A percentile compares a stretch with the other conserved stretches of the same genome.
Conservation (phyloP, 495 filamentous ascomycete species). For the Hypoxylon trugodes region DNA sequence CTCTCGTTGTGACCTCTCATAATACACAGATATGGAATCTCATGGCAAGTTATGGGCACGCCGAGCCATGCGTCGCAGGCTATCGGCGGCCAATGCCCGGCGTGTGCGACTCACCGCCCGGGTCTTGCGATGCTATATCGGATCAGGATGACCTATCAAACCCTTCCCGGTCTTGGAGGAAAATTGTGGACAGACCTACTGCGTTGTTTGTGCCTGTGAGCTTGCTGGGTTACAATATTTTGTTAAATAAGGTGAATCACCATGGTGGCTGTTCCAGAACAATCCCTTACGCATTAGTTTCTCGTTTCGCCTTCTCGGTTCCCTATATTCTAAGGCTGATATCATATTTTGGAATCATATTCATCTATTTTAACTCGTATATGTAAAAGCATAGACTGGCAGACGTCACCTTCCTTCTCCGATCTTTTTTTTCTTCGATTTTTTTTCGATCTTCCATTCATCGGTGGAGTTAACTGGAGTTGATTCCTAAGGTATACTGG, state of each 20-base stretch:
- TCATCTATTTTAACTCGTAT: background rate
- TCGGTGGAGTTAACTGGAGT: conserved; percentile 19
- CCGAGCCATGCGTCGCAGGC: conserved; percentile 18
- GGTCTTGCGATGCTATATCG: conserved; percentile 16
- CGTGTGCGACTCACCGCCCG: conserved; percentile 10
- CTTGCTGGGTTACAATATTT: conserved; percentile 5
- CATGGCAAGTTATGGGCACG: background rate
- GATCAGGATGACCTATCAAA: conserved; percentile 30
- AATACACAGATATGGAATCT: conserved; percentile 12
- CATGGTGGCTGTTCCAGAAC: conserved; percentile 22
- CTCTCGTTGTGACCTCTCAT: conserved; percentile 27
- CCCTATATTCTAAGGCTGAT: conserved; percentile 11
- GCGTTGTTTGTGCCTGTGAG: conserved; percentile 36
- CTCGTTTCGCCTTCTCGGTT: conserved; percentile 4
- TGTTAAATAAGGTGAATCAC: conserved; percentile 4
- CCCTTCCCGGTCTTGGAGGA: conserved; percentile 9
- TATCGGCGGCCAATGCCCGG: conserved; percentile 18
- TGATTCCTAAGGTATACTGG: conserved; percentile 16
- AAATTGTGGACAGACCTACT: conserved; percentile 14
- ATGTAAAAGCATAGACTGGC: background rate
- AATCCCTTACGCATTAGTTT: conserved; percentile 10
- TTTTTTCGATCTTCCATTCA: conserved; percentile 16
- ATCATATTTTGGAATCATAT: conserved; percentile 5
- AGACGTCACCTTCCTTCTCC: conserved; percentile 7
- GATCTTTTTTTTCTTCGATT: conserved; percentile 2